phyloP scores from a whole-genome alignment of 306 rosid species.

The Begonia masoniana region DNA sequence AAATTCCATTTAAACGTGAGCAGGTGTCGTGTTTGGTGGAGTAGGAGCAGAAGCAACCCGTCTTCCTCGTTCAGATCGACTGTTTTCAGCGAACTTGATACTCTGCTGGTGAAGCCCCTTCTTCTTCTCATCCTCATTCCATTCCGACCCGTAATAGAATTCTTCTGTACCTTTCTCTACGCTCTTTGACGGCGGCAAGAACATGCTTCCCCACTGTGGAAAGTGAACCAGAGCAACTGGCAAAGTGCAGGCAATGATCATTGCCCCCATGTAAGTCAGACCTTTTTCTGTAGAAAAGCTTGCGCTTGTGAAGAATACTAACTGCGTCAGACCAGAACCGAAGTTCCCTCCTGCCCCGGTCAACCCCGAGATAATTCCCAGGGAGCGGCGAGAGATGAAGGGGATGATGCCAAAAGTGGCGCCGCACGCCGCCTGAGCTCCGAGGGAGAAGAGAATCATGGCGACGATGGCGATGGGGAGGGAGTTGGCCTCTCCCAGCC shows the following conservation, averaged over 20 bases:
- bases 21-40: constrained; percentile 58
- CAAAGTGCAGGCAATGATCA: constrained; percentile 62
- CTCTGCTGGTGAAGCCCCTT: constrained; percentile 54
- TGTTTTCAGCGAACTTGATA: constrained; percentile 77
- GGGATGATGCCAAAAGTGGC: constrained; percentile 81
- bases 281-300: constrained; percentile 40
- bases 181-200: constrained; percentile 51
- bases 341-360: constrained; percentile 92
- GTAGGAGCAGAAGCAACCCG: constrained; percentile 55
- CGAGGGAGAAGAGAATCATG: constrained; percentile 82
- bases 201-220: constrained; percentile 95
- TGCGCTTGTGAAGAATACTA: constrained; percentile 52
- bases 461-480: constrained; percentile 46
- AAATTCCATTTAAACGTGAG: constrained; percentile 17
- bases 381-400: constrained; percentile 64
- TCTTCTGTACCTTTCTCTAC: constrained; percentile 36
- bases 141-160: constrained; percentile 52
- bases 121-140: constrained; percentile 57
- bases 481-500: constrained; percentile 63
- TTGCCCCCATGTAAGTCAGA: constrained; percentile 52
- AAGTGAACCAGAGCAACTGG: constrained; percentile 65
- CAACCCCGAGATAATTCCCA: constrained; percentile 64
- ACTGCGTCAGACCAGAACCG: constrained; percentile 72
- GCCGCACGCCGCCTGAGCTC: constrained; percentile 90
- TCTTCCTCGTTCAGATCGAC: constrained; percentile 72